Evolutionary conservation across 495 filamentous ascomycete species (phyloP), one percentile per base, ranked within the genome.

Genomic region (Daldinia decipiens): DNA sequence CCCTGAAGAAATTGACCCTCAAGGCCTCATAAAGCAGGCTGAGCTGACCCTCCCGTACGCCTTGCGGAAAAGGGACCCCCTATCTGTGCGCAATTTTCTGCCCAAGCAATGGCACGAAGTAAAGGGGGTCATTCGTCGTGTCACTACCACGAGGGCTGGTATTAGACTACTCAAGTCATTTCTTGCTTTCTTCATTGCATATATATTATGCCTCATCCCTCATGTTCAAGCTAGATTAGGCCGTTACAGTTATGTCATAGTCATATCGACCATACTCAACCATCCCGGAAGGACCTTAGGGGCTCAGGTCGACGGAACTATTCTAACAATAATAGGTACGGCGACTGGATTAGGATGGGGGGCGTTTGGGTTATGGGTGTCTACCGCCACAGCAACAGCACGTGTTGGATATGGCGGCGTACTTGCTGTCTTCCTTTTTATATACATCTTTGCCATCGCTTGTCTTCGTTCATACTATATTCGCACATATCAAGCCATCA

Each of bases 331-430:
- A 39, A 13, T 86, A 26, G 86, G 86, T 12, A 84, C 83, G 2
- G 81, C 82, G 24, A 81, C 84, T n/a, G 86, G 86, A n/a, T 70
- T 88, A 24, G 86, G 81, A 1, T 84, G 86, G 79, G 86, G 86
- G 0, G 79, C 79, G 21, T 81, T 87, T 62, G 84, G 84, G 0
- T 75, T 87, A 8, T 84, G 83, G 77, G 67, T 87, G 24, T 86
- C 86, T 40, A 84, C 82, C 17, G 80, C 80, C 38, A 82, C 84
- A 0, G 52, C 75, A 0, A 65, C 76, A 2, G 80, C 83, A 4
- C 76, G 76, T 45, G 69, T 68, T n/a, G 85, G 84, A 7, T 85
- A 83, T 71, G 86, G 86, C 24, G 86, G 84, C 6, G 77, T 87
- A 47, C 77, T 88, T 12, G 84, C 84, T 26, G 70, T 76, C 19